Conservation (phyloP, 2,329 filamentous ascomycete genomes). For the Blastomyces gilchristii region DNA sequence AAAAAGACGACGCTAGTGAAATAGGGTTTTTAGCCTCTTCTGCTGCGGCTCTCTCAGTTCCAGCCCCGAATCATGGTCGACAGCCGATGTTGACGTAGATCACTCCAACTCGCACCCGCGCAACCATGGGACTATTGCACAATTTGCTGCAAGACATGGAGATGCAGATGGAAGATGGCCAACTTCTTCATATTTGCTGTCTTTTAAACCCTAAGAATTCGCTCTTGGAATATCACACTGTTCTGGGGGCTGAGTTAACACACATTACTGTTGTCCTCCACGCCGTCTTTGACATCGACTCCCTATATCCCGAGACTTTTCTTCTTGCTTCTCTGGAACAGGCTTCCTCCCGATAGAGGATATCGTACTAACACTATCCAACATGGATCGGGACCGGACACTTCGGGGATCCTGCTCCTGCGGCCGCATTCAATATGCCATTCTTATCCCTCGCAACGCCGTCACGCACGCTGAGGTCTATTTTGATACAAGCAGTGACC, state of each 20-base stretch:
- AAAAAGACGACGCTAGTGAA: no score
- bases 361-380: background rate
- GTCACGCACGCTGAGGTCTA: slow-evolving; percentile 55
- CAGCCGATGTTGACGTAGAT: background rate
- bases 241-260: background rate
- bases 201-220: background rate
- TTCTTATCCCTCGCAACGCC: slow-evolving; percentile 54
- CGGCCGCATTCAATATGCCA: slow-evolving; percentile 71
- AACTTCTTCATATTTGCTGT: background rate
- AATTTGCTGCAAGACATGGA: background rate
- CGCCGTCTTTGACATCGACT: background rate
- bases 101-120: background rate
- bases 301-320: background rate
- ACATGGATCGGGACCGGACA: slow-evolving; percentile 12
- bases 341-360: background rate
- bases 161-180: background rate
- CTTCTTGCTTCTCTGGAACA: background rate
- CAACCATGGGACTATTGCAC: background rate
- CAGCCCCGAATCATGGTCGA: background rate
- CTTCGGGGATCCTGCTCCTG: slow-evolving; percentile 53
- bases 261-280: background rate
- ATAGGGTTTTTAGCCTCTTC: no score
- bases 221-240: background rate
- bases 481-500: slow-evolving; percentile 59
- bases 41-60: background rate